Evolutionary conservation across 257 asterid genomes (phyloP), one percentile per base, ranked within the genome.

Genomic region (Paraleonurus japonicus): DNA sequence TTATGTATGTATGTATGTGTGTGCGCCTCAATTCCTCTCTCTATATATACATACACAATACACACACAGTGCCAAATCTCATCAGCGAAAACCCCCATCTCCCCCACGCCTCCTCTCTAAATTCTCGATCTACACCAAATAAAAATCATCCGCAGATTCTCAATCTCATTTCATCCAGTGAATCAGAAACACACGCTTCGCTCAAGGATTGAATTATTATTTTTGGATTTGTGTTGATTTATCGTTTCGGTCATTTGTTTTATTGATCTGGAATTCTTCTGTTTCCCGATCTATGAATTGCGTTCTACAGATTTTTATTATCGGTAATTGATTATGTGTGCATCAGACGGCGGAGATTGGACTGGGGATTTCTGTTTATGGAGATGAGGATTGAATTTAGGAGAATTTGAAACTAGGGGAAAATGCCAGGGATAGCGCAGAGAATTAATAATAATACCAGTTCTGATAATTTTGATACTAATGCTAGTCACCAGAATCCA

Each of bases 371-470:
- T 63, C 16, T 60, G 51, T 74, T 61, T 63, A 16, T 37, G 77
- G 74, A 70, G 78, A 83, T 76, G 90, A 70, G 80, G 77, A 81
- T 81, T 83, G 87, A 59, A 82, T 79, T 68, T 33, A 57, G 30
- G 61, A 73, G 80, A 39, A 71, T 70, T 82, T 85, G 76, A 79
- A 39, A 75, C 65, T 80, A 47, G 77, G 70, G 78, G 75, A 16
- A 79, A 82, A 95, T 95, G 99, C 99, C 98, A 23, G 96, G 88
- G 67, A 71, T 91, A 80, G 84, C 88, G 77, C 83, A 86, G 82
- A 84, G 71, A 71, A 81, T 81, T 85, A 75, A 79, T 79, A 72
- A 19, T 60, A 50, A 59, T 62, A 67, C 55, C 59, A 61, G 73
- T 72, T 73, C 59, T 4, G 83, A 60, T 61, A 64, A 67, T 50